phyloP scores from a whole-genome alignment of 1,139 yeast genomes.

The Taiozyma sp. region DNA sequence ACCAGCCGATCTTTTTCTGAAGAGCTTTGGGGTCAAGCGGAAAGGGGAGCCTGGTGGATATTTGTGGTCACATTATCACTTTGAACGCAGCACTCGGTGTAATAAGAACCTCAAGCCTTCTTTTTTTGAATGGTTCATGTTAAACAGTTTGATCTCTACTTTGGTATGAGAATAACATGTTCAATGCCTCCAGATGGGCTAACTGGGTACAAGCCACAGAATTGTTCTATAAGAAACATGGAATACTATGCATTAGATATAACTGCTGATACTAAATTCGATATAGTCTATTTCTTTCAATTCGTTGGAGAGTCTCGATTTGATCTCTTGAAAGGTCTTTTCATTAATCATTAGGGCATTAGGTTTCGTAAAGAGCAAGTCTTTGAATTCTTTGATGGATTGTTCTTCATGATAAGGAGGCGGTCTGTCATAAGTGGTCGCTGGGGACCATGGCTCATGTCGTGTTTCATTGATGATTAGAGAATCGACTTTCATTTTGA shows the following conservation, averaged over 20 bases:
- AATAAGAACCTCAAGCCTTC: too few relatives aligned
- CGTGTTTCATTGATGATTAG: neutral
- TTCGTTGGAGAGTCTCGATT: neutral
- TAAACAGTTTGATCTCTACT: too few relatives aligned
- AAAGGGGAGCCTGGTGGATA: too few relatives aligned
- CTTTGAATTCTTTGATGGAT: neutral
- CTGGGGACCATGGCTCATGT: neutral
- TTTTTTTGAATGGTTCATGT: too few relatives aligned
- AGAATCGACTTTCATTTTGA: neutral
- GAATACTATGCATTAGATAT: neutral
- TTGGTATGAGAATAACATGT: too few relatives aligned
- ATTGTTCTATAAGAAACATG: too few relatives aligned
- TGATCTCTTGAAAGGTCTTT: neutral
- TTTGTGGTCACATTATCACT: too few relatives aligned
- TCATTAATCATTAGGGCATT: neutral
- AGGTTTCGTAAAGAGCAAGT: neutral
- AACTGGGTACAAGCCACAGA: too few relatives aligned
- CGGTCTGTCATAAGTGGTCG: neutral
- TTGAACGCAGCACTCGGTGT: too few relatives aligned
- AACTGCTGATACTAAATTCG: neutral
- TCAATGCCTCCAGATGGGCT: too few relatives aligned
- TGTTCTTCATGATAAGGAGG: neutral
- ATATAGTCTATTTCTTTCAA: neutral
- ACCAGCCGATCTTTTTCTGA: too few relatives aligned
- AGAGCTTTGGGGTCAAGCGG: too few relatives aligned